Percentiles rank a stretch among this genome's conserved stretches.
Evolutionary conservation across 306 rosid genomes (phyloP).

Genomic region (Pueraria montana): DNA sequence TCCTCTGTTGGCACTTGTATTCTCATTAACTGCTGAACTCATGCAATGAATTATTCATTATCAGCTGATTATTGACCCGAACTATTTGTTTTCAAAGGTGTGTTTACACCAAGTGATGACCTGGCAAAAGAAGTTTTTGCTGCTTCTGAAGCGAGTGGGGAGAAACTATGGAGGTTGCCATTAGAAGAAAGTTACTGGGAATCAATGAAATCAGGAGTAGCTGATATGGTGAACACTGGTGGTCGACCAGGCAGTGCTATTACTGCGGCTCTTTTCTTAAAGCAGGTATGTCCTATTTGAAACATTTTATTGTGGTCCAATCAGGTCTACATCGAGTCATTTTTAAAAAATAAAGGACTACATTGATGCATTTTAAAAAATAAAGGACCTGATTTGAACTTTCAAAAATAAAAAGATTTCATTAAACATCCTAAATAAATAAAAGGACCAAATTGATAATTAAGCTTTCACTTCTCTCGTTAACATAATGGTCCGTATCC

Average conservation of each 20-base stretch:
- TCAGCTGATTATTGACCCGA: constrained; percentile 16
- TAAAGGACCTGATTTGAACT: too few relatives aligned
- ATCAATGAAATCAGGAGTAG: constrained; percentile 93
- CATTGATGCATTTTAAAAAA: too few relatives aligned
- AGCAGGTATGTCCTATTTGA: constrained; percentile 69
- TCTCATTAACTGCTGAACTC: background rate
- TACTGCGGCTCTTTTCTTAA: constrained; percentile 93
- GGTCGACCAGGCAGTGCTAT: constrained; percentile 88
- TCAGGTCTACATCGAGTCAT: too few relatives aligned
- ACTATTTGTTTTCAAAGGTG: constrained; percentile 62
- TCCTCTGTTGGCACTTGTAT: constrained; percentile 2
- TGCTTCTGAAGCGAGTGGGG: constrained; percentile 90
- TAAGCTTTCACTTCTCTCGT: constrained; percentile 7
- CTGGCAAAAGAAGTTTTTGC: constrained; percentile 85
- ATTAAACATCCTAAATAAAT: too few relatives aligned
- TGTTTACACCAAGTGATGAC: constrained; percentile 95
- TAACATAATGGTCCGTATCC: background rate
- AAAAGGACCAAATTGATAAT: too few relatives aligned
- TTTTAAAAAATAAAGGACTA: too few relatives aligned
- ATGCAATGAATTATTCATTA: constrained; percentile 9
- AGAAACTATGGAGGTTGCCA: constrained; percentile 97
- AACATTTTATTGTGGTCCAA: constrained; percentile 43
- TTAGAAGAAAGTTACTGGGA: constrained; percentile 99
- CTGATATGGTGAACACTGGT: constrained; percentile 97
- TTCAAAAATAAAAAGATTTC: too few relatives aligned